Evolutionary conservation across 768 basidiomycete genomes (phyloP).

Genomic region (Amanita pallidorosea): DNA sequence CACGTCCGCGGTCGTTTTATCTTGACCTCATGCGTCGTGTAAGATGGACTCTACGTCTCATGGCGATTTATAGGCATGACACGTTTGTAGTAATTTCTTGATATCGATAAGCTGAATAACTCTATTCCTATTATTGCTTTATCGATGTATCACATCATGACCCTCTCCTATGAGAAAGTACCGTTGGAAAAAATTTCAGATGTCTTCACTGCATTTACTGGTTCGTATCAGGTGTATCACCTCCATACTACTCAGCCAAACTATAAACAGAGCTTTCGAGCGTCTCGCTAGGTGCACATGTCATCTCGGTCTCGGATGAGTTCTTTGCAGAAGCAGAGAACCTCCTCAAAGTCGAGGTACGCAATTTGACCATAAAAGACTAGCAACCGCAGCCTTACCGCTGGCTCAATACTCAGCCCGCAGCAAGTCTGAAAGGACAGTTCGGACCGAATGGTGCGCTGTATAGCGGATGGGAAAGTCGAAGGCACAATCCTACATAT

Average conservation of each 20-base stretch:
- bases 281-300: slow-evolving; percentile 65
- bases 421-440: slow-evolving; percentile 86
- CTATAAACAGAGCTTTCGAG: slow-evolving; percentile 70
- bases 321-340: slow-evolving; percentile 88
- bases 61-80: neutral
- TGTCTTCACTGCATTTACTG: slow-evolving; percentile 38
- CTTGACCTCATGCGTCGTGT: too few relatives aligned
- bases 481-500: slow-evolving; percentile 77
- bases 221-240: slow-evolving; percentile 20
- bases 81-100: neutral
- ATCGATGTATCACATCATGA: neutral
- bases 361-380: neutral
- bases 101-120: neutral
- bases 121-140: neutral
- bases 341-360: slow-evolving; percentile 73
- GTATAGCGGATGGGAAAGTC: slow-evolving; percentile 89
- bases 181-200: slow-evolving; percentile 11
- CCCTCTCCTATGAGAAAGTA: neutral
- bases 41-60: neutral
- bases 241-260: neutral
- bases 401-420: slow-evolving; percentile 42
- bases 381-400: too few relatives aligned
- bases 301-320: slow-evolving; percentile 81
- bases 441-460: slow-evolving; percentile 94
- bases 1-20: neutral